phyloP scores from a whole-genome alignment of 208 protist species.

The Trypanosoma scelopori region DNA sequence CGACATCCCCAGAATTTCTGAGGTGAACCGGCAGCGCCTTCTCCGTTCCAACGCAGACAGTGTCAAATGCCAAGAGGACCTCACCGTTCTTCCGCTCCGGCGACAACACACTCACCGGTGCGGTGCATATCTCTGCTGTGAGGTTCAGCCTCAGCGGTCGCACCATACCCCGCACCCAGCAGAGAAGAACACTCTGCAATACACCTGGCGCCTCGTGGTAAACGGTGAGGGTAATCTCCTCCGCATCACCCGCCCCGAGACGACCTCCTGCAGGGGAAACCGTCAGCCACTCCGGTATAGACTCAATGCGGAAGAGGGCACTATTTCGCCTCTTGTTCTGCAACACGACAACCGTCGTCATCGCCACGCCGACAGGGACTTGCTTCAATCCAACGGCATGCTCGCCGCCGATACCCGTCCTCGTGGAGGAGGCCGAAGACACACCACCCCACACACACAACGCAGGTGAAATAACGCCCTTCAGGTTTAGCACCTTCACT shows the following conservation, averaged over 20 bases:
- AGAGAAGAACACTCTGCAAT: constrained; percentile 43
- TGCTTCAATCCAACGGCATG: constrained; percentile 59
- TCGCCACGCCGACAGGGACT: constrained; percentile 66
- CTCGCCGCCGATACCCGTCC: background rate
- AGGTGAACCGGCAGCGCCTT: constrained; percentile 53
- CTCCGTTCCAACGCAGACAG: constrained; percentile 79
- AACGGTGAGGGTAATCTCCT: constrained; percentile 76
- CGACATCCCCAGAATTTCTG: constrained; percentile 78
- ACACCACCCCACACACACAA: constrained; percentile 47
- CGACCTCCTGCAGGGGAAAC: constrained; percentile 69
- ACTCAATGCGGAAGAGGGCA: constrained; percentile 80
- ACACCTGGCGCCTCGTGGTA: constrained; percentile 30
- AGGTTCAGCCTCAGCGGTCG: constrained; percentile 65
- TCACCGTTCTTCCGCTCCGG: constrained; percentile 58
- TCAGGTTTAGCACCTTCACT: constrained; percentile 57
- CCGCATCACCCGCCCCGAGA: constrained; percentile 56
- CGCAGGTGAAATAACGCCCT: constrained; percentile 63
- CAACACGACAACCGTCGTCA: constrained; percentile 44
- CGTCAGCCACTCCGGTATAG: constrained; percentile 55
- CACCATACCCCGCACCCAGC: constrained; percentile 82
- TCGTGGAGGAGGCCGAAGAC: constrained; percentile 5
- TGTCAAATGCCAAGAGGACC: constrained; percentile 82
- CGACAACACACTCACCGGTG: constrained; percentile 52
- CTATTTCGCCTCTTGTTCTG: constrained; percentile 60
- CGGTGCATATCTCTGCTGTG: constrained; percentile 65